Base-by-base conservation (phyloP, 306 rosid genomes). In the Gastrolobium villosum region DNA sequence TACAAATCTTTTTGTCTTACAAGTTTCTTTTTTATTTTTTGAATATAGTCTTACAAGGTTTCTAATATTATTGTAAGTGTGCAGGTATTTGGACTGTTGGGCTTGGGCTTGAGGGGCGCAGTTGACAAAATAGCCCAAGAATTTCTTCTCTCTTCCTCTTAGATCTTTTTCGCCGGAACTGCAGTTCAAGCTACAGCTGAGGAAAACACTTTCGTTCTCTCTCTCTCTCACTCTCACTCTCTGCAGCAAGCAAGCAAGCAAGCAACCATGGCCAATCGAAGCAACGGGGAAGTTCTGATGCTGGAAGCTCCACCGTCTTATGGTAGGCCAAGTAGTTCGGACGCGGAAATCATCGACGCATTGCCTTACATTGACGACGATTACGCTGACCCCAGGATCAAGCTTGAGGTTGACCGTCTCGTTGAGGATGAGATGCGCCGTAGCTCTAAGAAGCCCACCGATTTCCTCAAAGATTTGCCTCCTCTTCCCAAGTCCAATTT, bases 391-490 rank as follows among this genome's bases (percentile, higher is more conserved):
- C 88, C 91, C 1, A 67, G 86, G 54, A 94, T 95, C 44, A 95
- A 95, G 84, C 53, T 75, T 4, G 99, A 92, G 78, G 99, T 95
- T 45, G 98, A 92, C 79, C 95, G 91, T 39, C 84, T 91, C 66
- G 91, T 95, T 6, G 98, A 92, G 85, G 97, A 92, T 4, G 98
- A 95, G 88, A 87, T 95, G 96, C 95, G 98, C 7, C 94, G 96
- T 9, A 95, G 99, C 88, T 80, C 80, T 4, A 92, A 88, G 63
- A 93, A 82, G 82, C 99, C 99, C 5, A 57, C 97, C 2, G 96
- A 92, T 82, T 95, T 95, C 61, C 99, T 95, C 82, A 88, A 95
- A 75, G 99, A 95, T 70, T 82, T 95, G 54, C 98, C 99, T 8
- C 89, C 99, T n/a, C 82, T 87, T 37, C 95, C 97, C 49, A 86